Conservation (phyloP, 2,329 filamentous ascomycete genomes). For the Pseudogymnoascus sp. region DNA sequence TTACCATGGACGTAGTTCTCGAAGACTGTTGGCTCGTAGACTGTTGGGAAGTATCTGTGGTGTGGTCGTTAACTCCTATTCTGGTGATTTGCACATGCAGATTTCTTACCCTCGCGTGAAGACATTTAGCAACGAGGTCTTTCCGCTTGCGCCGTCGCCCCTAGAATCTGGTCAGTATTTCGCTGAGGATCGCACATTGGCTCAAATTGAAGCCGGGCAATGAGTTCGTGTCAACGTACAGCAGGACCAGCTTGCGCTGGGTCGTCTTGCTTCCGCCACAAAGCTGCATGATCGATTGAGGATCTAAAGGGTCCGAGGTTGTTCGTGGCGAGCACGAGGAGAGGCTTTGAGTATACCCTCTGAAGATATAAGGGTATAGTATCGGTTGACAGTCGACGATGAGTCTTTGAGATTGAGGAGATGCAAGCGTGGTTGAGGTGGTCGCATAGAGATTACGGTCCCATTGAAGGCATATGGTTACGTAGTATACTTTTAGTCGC, state of each 20-base stretch:
- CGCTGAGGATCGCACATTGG: conserved; percentile 9
- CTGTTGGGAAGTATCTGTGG: conserved; percentile 84
- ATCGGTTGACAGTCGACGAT: background rate
- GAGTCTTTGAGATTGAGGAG: background rate
- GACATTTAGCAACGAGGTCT: conserved; percentile 94
- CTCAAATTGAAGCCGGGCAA: conserved; percentile 5
- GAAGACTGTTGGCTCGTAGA: conserved; percentile 97
- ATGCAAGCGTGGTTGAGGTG: background rate
- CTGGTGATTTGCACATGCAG: conserved; percentile 3
- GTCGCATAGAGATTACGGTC: conserved; percentile 4
- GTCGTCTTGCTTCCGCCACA: conserved; percentile 57
- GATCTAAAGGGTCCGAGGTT: background rate
- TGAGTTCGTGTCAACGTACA: conserved; percentile 43
- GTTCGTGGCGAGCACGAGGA: background rate
- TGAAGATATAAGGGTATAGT: background rate
- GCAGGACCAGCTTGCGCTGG: conserved; percentile 66
- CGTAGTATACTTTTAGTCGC: conserved; percentile 5
- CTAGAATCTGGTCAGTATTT: conserved; percentile 38
- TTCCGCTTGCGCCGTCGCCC: conserved; percentile 92
- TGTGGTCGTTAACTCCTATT: conserved; percentile 10
- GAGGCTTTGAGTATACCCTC: background rate
- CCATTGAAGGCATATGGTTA: conserved; percentile 7
- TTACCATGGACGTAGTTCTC: conserved; percentile 97
- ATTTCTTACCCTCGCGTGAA: conserved; percentile 82
- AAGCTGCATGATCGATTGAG: conserved; percentile 37